phyloP scores from a whole-genome alignment of 495 filamentous ascomycete genomes.

The Lasiosphaeria ovina region DNA sequence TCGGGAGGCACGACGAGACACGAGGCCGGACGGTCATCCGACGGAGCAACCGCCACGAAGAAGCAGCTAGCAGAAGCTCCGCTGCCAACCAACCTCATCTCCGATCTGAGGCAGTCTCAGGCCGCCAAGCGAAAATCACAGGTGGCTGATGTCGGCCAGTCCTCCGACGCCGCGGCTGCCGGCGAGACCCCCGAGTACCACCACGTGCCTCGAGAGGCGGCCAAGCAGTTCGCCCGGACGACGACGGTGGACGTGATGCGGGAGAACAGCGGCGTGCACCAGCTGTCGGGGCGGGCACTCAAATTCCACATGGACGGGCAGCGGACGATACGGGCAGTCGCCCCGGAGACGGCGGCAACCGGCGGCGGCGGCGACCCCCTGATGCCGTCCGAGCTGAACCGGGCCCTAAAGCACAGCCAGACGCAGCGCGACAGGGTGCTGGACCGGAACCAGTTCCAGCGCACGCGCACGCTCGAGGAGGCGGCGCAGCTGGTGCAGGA shows the following conservation, averaged over 20 bases:
- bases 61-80: not conserved
- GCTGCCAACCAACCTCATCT: constrained; percentile 14
- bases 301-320: constrained; percentile 32
- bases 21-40: no score
- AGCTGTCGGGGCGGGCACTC: constrained; percentile 34
- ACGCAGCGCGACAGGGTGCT: constrained; percentile 24
- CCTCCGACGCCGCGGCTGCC: constrained; percentile 1
- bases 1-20: no score
- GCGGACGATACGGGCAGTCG: constrained; percentile 4
- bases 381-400: constrained; percentile 18
- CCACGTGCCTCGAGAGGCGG: constrained; percentile 47
- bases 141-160: no score
- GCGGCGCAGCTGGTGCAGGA: constrained; percentile 24
- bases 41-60: no score
- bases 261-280: constrained; percentile 27
- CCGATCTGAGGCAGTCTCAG: constrained; percentile 19
- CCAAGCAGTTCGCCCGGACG: constrained; percentile 48
- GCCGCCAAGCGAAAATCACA: constrained; percentile 20
- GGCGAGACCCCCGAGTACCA: constrained; percentile 25
- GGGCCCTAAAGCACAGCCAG: constrained; percentile 17
- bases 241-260: constrained; percentile 42
- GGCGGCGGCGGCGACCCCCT: not conserved
- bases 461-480: constrained; percentile 28
- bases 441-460: constrained; percentile 37
- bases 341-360: not conserved